phyloP scores from a whole-genome alignment of 2,329 filamentous ascomycete species.

The Paramyrothecium sp. region DNA sequence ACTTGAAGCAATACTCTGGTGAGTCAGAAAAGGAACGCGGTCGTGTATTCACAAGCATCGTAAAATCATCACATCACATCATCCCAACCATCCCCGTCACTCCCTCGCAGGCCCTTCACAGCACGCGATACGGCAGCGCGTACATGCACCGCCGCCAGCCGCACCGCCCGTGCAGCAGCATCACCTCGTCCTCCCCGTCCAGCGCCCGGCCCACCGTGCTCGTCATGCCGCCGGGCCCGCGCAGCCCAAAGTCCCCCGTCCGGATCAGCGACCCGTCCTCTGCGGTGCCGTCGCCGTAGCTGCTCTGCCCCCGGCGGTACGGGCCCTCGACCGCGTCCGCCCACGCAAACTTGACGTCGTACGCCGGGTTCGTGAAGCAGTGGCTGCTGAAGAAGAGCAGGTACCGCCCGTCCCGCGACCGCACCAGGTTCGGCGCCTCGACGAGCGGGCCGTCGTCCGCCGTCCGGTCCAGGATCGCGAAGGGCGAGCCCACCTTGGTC shows the following conservation, averaged over 20 bases:
- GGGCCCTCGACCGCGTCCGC: slow-evolving; percentile 34
- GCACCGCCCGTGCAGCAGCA: slow-evolving; percentile 3
- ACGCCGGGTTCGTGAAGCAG: slow-evolving; percentile 52
- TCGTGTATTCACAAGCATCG: neutral
- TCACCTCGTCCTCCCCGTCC: neutral
- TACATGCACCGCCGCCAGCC: neutral
- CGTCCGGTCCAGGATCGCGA: slow-evolving; percentile 44
- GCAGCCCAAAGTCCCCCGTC: slow-evolving; percentile 34
- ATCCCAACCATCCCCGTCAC: too few relatives aligned
- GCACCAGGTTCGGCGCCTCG: slow-evolving; percentile 58
- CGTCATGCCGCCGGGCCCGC: slow-evolving; percentile 24
- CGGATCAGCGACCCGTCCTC: slow-evolving; percentile 24
- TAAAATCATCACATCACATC: neutral
- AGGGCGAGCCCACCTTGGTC: slow-evolving; percentile 48
- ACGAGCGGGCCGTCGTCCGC: slow-evolving; percentile 52
- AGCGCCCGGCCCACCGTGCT: neutral
- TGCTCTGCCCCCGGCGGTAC: slow-evolving; percentile 25
- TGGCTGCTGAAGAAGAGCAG: slow-evolving; percentile 63
- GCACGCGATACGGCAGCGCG: neutral
- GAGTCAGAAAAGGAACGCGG: neutral
- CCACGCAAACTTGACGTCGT: slow-evolving; percentile 61
- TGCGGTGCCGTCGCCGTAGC: neutral
- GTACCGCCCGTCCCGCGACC: slow-evolving; percentile 46
- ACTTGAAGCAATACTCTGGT: too few relatives aligned
- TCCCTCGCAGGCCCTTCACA: neutral